These are phyloP conservation scores for Apiospora pterosperma DNA, from an alignment of 2,329 filamentous ascomycete genomes.

Conservation along the genomic window DNA sequence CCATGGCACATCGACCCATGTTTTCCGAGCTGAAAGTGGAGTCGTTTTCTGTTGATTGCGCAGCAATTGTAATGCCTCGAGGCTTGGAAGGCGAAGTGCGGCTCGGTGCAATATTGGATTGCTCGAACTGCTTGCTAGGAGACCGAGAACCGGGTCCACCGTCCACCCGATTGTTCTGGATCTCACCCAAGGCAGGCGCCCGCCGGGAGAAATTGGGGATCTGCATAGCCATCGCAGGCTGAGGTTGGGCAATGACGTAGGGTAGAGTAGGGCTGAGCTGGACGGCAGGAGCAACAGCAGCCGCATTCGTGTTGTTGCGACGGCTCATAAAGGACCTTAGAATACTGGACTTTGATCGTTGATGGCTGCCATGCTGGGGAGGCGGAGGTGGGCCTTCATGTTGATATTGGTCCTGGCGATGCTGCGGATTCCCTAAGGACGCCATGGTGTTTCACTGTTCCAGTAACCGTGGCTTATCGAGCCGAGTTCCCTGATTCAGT, in stretches of 20 bases:
- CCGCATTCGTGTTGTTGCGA: conserved; percentile 43
- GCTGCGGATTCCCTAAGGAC: background rate
- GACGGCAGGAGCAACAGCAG: conserved; percentile 27
- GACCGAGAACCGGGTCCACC: conserved; percentile 17
- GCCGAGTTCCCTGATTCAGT: conserved; percentile 1
- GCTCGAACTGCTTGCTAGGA: conserved; percentile 18
- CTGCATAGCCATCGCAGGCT: conserved; percentile 20
- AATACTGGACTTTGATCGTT: conserved; percentile 44
- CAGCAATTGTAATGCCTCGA: conserved; percentile 25
- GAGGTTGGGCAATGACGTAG: conserved; percentile 16
- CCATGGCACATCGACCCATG: conserved; percentile 30
- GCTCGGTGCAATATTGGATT: conserved; percentile 6
- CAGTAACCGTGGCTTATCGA: conserved; percentile 2
- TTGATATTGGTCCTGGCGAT: background rate
- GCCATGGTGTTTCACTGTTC: conserved; percentile 3
- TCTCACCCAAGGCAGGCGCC: conserved; percentile 50
- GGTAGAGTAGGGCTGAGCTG: conserved; percentile 17
- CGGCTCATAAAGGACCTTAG: conserved; percentile 48
- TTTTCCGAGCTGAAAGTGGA: conserved; percentile 20
- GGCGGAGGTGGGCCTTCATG: background rate
- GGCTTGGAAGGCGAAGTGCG: conserved; percentile 26
- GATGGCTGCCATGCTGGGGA: background rate
- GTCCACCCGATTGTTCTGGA: conserved; percentile 49
- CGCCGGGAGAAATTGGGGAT: conserved; percentile 34
- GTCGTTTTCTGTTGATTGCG: background rate